phyloP scores from a whole-genome alignment of 306 rosid genomes.

The Myrica gale region DNA sequence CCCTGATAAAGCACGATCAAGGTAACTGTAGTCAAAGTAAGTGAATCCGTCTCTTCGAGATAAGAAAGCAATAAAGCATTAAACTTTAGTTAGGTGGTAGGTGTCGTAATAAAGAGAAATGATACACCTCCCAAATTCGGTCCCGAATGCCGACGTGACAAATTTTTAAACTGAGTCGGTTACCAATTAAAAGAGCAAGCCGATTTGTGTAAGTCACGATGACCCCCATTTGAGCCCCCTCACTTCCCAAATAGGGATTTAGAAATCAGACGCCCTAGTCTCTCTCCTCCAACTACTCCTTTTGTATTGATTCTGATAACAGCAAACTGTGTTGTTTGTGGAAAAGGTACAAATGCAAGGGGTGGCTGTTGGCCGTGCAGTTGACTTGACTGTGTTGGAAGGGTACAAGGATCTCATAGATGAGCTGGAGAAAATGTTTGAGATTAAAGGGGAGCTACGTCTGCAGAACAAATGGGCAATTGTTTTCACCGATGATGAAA shows the following conservation, averaged over 20 bases:
- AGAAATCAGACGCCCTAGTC: too few species aligned
- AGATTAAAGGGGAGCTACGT: slow-evolving; percentile 72
- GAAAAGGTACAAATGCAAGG: slow-evolving; percentile 95
- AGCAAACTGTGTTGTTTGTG: slow-evolving; percentile 7
- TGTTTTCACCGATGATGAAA: slow-evolving; percentile 84
- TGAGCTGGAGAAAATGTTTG: slow-evolving; percentile 82
- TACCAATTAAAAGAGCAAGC: too few species aligned
- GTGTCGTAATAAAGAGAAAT: too few species aligned
- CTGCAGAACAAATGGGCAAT: slow-evolving; percentile 67
- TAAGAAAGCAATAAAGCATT: background rate
- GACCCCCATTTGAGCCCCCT: too few species aligned
- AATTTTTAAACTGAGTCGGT: too few species aligned
- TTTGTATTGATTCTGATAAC: too few species aligned
- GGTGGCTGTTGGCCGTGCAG: slow-evolving; percentile 89
- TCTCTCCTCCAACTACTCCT: too few species aligned
- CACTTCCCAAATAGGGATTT: too few species aligned
- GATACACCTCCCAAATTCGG: too few species aligned
- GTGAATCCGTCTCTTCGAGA: too few species aligned
- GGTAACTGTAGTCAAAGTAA: background rate
- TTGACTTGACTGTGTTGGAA: slow-evolving; percentile 71
- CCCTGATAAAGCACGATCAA: slow-evolving; percentile 44
- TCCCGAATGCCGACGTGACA: too few species aligned
- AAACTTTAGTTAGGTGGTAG: background rate
- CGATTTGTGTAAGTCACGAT: too few species aligned
- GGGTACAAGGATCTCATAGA: slow-evolving; percentile 72